Evolutionary conservation across 495 filamentous ascomycete genomes (phyloP).

Genomic region (Entonaema liquescens): DNA sequence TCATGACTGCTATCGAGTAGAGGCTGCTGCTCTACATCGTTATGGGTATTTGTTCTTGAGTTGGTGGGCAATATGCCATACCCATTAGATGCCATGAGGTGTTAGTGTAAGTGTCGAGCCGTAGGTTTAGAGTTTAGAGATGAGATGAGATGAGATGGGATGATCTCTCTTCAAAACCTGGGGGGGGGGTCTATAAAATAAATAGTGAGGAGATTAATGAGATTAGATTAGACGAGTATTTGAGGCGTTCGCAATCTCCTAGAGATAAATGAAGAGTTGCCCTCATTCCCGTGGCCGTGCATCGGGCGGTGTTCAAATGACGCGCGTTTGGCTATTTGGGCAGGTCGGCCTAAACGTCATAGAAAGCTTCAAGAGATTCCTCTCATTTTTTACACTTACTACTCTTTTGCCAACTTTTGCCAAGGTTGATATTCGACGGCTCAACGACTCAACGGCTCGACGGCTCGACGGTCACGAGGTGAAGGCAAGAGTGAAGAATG

Average conservation of each 20-base stretch:
- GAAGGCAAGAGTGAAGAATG: not conserved
- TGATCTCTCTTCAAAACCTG: not conserved
- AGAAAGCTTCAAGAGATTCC: not conserved
- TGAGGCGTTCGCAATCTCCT: not conserved
- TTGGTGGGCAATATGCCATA: slow-evolving; percentile 30
- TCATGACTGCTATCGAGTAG: slow-evolving; percentile 36
- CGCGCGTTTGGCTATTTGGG: not conserved
- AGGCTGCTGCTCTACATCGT: slow-evolving; percentile 55
- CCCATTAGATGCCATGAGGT: slow-evolving; percentile 36
- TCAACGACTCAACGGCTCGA: not conserved
- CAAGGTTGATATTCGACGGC: slow-evolving; percentile 3
- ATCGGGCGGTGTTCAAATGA: not conserved
- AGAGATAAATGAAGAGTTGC: slow-evolving; percentile 5
- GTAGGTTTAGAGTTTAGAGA: too few relatives aligned
- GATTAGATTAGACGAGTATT: not conserved
- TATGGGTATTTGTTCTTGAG: slow-evolving; percentile 10
- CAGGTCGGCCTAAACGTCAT: not conserved
- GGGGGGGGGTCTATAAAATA: not conserved
- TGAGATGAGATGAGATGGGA: too few relatives aligned
- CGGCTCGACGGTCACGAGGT: slow-evolving; percentile 5
- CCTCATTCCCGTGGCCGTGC: slow-evolving; percentile 3
- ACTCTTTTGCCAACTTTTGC: not conserved
- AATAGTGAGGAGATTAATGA: not conserved
- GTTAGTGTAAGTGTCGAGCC: not conserved
- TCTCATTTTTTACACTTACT: not conserved